phyloP scores from a whole-genome alignment of 2,329 filamentous ascomycete genomes.

The Hypoxylon rubiginosum region DNA sequence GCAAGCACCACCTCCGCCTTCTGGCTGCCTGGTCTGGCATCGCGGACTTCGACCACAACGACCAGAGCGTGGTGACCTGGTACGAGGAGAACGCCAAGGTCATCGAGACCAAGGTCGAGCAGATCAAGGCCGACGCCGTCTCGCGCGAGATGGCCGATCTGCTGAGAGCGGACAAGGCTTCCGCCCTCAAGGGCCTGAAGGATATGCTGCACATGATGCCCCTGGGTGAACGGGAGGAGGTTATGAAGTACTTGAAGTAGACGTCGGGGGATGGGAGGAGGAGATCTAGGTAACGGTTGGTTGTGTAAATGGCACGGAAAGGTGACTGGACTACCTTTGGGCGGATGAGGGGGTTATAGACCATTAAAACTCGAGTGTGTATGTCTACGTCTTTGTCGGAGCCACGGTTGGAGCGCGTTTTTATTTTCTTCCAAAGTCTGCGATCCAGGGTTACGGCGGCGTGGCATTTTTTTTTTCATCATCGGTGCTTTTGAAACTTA shows the following conservation, averaged over 20 bases:
- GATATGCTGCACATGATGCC: constrained; percentile 89
- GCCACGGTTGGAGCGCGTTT: not conserved
- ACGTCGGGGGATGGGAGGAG: not conserved
- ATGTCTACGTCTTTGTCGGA: constrained; percentile 13
- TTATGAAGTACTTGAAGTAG: constrained; percentile 72
- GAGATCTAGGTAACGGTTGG: not conserved
- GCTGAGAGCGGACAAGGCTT: constrained; percentile 67
- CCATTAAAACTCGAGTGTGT: constrained; percentile 16
- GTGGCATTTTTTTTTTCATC: not conserved
- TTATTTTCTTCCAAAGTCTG: constrained; percentile 11
- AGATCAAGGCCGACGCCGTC: constrained; percentile 80
- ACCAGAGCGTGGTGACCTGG: constrained; percentile 90
- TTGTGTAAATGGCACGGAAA: not conserved
- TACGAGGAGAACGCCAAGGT: constrained; percentile 94
- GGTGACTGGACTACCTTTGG: not conserved
- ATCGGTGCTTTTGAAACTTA: not conserved
- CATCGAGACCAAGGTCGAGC: constrained; percentile 86
- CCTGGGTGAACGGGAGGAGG: constrained; percentile 86
- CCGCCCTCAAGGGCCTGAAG: constrained; percentile 86
- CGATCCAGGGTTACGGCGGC: constrained; percentile 12
- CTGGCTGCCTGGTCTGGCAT: constrained; percentile 88
- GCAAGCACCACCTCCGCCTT: constrained; percentile 77
- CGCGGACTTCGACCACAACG: constrained; percentile 80
- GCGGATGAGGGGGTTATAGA: constrained; percentile 13
- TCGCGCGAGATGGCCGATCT: constrained; percentile 62